These are phyloP conservation scores for Aureobasidium sp. DNA, from an alignment of 2,329 filamentous ascomycete genomes.

Conservation along the genomic window DNA sequence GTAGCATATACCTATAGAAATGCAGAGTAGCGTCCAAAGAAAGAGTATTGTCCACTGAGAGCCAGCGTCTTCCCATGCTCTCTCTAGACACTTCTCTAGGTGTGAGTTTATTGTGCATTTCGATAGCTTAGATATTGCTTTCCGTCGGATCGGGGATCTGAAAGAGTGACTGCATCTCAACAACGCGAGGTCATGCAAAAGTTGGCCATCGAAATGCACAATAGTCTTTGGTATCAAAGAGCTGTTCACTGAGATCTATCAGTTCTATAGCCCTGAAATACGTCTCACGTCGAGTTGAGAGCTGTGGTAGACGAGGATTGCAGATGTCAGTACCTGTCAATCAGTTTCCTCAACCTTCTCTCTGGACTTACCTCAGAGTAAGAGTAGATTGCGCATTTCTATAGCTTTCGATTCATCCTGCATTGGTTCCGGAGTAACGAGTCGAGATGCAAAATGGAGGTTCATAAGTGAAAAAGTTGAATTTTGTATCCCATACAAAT, in stretches of 20 bases:
- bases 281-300: neutral
- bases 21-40: neutral
- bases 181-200: too few species aligned
- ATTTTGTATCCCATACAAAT: constrained; percentile 9
- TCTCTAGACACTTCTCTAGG: neutral
- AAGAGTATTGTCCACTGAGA: neutral
- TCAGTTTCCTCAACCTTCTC: neutral
- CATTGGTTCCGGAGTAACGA: too few species aligned
- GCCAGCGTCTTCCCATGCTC: neutral
- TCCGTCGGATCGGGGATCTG: neutral
- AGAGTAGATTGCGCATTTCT: too few species aligned
- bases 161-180: too few species aligned
- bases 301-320: neutral
- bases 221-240: neutral
- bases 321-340: too few species aligned
- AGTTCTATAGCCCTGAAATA: neutral
- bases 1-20: neutral
- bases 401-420: too few species aligned
- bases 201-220: neutral
- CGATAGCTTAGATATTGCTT: neutral
- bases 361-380: neutral
- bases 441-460: neutral
- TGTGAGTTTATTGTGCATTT: neutral
- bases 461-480: neutral
- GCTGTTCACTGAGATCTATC: neutral